Evolutionary conservation across 225 moss, liverwort and hornwort genomes (phyloP).

Genomic region (Thuidium tamariscinum): DNA sequence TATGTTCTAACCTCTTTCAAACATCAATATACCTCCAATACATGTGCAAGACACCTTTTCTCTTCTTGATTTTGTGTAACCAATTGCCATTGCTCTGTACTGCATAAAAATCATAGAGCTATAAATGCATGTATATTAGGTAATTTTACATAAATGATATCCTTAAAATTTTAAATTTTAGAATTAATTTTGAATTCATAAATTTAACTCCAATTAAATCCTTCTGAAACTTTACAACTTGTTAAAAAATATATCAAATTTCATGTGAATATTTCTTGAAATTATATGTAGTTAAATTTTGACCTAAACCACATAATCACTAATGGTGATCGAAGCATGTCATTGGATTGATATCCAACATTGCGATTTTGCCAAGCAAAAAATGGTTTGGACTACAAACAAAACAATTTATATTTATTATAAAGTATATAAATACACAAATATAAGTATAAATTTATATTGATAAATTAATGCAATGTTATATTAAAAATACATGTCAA

Average conservation of each 20-base stretch:
- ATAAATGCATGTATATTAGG: not conserved
- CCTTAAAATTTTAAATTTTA: not conserved
- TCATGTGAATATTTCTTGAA: not conserved
- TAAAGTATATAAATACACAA: too few relatives aligned
- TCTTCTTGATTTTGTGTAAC: slow-evolving; percentile 49
- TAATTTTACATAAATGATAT: too few relatives aligned
- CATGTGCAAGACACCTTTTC: slow-evolving; percentile 30
- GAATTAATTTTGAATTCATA: not conserved
- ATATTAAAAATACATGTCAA: too few relatives aligned
- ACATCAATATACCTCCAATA: slow-evolving; percentile 28
- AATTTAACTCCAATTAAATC: not conserved
- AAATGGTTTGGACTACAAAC: slow-evolving; percentile 32
- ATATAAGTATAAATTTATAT: too few relatives aligned
- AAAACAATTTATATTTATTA: not conserved
- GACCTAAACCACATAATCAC: slow-evolving; percentile 34
- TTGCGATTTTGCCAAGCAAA: slow-evolving; percentile 27
- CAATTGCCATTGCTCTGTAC: slow-evolving; percentile 62
- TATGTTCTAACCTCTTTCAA: slow-evolving; percentile 2
- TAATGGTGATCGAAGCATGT: slow-evolving; percentile 25
- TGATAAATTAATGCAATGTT: too few relatives aligned
- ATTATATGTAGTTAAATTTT: not conserved
- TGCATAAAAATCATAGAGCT: slow-evolving; percentile 21
- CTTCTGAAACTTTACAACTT: not conserved
- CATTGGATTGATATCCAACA: slow-evolving; percentile 10
- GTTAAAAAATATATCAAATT: not conserved